Evolutionary conservation across 495 filamentous ascomycete species (phyloP), one percentile per base, ranked within the genome.

Genomic region (Copromyces sp.): DNA sequence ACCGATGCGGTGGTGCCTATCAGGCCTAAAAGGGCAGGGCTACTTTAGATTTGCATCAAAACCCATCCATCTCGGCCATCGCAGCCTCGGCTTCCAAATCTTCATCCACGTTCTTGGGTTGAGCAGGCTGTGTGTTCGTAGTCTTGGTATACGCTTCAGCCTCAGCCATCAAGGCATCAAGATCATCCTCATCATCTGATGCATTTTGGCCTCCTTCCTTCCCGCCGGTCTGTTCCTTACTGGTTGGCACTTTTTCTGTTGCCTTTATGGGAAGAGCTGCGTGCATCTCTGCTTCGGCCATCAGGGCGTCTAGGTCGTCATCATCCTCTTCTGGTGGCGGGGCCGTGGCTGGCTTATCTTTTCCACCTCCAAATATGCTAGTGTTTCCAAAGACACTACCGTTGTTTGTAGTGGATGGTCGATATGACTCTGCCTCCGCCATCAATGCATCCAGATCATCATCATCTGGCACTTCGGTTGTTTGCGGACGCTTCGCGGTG

Each of bases 21-120:
- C 29, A 32, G 29, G 24, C 12, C 29, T 61, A 12, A 16, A 16
- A 17, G 45, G 29, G 32, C 12, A 4, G 32, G 53, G 29, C 53
- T 65, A 4, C 53, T 65, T 35, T 17, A 17, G 32, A 35, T 32
- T 32, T 40, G 85, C 76, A 91, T 88, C 87, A 91, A 68, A 87
- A 77, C 9, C 81, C 88, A 39, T 87, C 87, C 84, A 93, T 87
- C 71, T 86, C 90, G 37, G 85, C 89, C 89, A 92, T 90, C 4
- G 85, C 89, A 69, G 88, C 90, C 82, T 91, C 87, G 39, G 91
- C 89, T 4, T 81, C 86, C 76, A 85, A 87, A 29, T 84, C 74
- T 40, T 14, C 68, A 83, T 77, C 32, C 12, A 14, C 29, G 1
- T 47, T 45, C 1, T 7, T 17, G 9, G 71, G 41, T 35, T 68